Conservation (phyloP, 495 filamentous ascomycete species). For the Apiosordaria backusii region DNA sequence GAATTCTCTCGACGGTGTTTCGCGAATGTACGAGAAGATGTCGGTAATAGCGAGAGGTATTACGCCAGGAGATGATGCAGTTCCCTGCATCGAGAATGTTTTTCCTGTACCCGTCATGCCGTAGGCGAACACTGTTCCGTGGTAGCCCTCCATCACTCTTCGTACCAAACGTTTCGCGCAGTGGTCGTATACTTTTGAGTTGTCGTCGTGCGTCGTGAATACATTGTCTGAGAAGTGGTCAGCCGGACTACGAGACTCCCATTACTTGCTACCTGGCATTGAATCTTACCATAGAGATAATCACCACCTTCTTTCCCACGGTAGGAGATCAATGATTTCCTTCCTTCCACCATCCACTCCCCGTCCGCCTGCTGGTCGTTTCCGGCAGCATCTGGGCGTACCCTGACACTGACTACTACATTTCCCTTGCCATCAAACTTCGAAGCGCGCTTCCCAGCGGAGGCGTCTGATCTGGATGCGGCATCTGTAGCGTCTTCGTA, state of each 20-base stretch:
- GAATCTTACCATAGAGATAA: slow-evolving; percentile 78
- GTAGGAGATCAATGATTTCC: slow-evolving; percentile 75
- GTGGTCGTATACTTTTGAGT: slow-evolving; percentile 88
- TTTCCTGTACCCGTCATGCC: slow-evolving; percentile 99
- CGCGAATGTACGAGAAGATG: slow-evolving; percentile 97
- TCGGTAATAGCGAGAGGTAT: slow-evolving; percentile 97
- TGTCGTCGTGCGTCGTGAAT: slow-evolving; percentile 87
- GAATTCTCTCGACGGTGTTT: slow-evolving; percentile 93
- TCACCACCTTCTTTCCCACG: slow-evolving; percentile 86
- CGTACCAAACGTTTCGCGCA: slow-evolving; percentile 91
- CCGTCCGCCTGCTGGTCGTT: slow-evolving; percentile 60
- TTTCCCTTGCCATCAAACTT: slow-evolving; percentile 79
- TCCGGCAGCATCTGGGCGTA: slow-evolving; percentile 72
- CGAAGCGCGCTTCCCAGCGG: slow-evolving; percentile 43
- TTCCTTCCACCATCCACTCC: slow-evolving; percentile 94
- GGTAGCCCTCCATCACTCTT: slow-evolving; percentile 98
- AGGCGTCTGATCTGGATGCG: slow-evolving; percentile 35
- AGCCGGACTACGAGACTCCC: slow-evolving; percentile 12
- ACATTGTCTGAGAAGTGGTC: slow-evolving; percentile 71
- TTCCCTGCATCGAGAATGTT: slow-evolving; percentile 99
- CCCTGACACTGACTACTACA: slow-evolving; percentile 91
- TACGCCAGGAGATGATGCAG: slow-evolving; percentile 92
- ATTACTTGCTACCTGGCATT: neutral
- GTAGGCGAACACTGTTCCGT: slow-evolving; percentile 97
- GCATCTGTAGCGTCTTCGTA: slow-evolving; percentile 68